Evolutionary conservation across 805 yeast species (phyloP), one percentile per base, ranked within the genome.

Genomic region (Myxozyma lipomycoides): DNA sequence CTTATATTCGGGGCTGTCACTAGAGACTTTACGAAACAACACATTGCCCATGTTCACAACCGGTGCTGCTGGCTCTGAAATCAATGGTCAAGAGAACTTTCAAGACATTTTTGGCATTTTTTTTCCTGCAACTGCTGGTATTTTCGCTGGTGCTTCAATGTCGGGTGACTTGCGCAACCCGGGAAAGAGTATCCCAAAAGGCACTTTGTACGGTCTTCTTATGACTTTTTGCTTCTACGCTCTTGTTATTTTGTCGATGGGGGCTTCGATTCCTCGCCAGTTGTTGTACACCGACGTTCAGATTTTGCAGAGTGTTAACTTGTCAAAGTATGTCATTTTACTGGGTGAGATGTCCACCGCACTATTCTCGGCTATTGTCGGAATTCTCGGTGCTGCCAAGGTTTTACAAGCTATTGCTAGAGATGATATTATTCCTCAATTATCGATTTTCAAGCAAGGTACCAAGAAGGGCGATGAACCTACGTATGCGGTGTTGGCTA

Each of bases 101-200:
- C 79, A 82, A 48, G 84, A 86, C 64, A 69, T 95, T 57, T 93
- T 93, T 76, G 98, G 98, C 2, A 86, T 93, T 40, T 88, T 93
- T 66, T 93, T 93, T 72, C 97, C 98, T 9, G 96, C 98, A 1
- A 91, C 98, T 0, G 96, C 98, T 4, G 99, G 99, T 51, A 90
- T 93, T 24, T 84, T 93, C 67, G 98, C 98, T 2, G 99, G 99
- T 17, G 97, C 98, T 1, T 86, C 95, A 22, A 93, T 93, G 99
- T 88, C 96, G 37, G 98, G 98, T 18, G 96, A 89, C 61, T 74
- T 93, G 56, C 72, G 78, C 49, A 81, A 78, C 48, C 99, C 99
- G 0, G 87, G 96, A 0, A 80, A 78, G 61, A 80, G 95, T 1
- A 93, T 93, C 41, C 98, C 99, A 0, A 76, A 77, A 53, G 99